Conservation (phyloP, 139 green algal species). For the Tetratostichococcus sp. region DNA sequence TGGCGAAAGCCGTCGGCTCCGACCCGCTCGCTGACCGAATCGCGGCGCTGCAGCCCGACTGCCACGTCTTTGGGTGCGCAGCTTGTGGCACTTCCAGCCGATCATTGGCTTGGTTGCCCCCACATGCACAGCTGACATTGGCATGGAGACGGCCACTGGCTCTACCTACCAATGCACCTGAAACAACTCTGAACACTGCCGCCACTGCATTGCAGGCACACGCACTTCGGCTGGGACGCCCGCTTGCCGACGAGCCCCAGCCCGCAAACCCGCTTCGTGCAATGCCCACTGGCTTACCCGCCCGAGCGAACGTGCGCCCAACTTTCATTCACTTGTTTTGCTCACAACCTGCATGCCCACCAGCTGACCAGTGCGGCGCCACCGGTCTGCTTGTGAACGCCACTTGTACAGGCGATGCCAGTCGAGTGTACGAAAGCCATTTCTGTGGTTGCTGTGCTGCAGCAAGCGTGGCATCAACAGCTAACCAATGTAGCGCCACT, state of each 20-base stretch:
- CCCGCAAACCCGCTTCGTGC: slow-evolving; percentile 32
- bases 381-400: background rate
- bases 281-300: slow-evolving; percentile 51
- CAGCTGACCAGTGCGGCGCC: background rate
- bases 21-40: slow-evolving; percentile 45
- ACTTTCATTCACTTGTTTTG: no score
- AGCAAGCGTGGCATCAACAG: no score
- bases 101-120: no score
- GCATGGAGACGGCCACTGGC: no score
- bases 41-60: slow-evolving; percentile 28
- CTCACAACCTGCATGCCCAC: background rate
- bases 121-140: no score
- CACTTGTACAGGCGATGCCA: no score
- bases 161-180: no score
- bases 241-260: background rate
- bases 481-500: no score
- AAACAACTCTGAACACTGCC: no score
- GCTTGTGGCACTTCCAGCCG: no score
- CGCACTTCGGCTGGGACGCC: slow-evolving; percentile 66
- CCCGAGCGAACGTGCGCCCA: slow-evolving; percentile 21
- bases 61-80: slow-evolving; percentile 62
- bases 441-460: no score
- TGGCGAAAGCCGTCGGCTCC: slow-evolving; percentile 64
- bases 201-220: slow-evolving; percentile 39
- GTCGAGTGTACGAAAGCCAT: no score